A percentile compares a stretch with the other conserved stretches of the same genome.
phyloP scores from a whole-genome alignment of 1,139 yeast species.

The Sugiyamaella castrensis region DNA sequence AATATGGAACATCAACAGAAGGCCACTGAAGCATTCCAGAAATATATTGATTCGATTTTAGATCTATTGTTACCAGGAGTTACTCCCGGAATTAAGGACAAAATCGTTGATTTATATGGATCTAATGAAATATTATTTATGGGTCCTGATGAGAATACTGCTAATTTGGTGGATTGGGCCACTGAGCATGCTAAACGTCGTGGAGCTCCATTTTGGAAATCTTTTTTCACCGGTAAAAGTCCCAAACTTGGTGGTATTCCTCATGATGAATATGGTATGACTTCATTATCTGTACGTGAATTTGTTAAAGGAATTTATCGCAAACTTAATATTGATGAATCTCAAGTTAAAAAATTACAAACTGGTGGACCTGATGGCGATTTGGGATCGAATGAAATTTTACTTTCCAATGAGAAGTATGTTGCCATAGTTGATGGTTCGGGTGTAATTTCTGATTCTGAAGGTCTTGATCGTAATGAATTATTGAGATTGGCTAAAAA shows the following conservation, averaged over 20 bases:
- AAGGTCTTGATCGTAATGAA: slow-evolving; percentile 80
- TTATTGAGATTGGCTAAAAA: slow-evolving; percentile 72
- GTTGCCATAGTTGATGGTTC: slow-evolving; percentile 93
- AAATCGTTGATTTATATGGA: slow-evolving; percentile 78
- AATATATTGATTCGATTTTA: slow-evolving; percentile 86
- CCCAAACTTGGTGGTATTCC: slow-evolving; percentile 96
- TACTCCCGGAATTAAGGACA: slow-evolving; percentile 76
- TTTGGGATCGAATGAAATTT: slow-evolving; percentile 91
- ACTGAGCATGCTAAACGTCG: slow-evolving; percentile 88
- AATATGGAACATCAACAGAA: slow-evolving; percentile 74
- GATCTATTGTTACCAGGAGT: slow-evolving; percentile 75
- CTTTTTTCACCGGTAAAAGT: slow-evolving; percentile 94
- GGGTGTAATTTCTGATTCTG: slow-evolving; percentile 90
- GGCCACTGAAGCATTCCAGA: slow-evolving; percentile 84
- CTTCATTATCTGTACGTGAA: slow-evolving; percentile 89
- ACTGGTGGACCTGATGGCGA: slow-evolving; percentile 99
- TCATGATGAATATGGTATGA: slow-evolving; percentile 98
- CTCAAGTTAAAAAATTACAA: slow-evolving; percentile 74
- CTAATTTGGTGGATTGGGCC: slow-evolving; percentile 97
- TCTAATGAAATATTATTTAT: slow-evolving; percentile 87
- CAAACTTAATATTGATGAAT: slow-evolving; percentile 60
- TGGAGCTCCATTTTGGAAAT: slow-evolving; percentile 99
- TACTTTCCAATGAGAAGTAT: slow-evolving; percentile 79
- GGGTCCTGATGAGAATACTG: slow-evolving; percentile 99
- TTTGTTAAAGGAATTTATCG: slow-evolving; percentile 87